Percentiles rank a stretch among this genome's conserved stretches.
Conservation (phyloP, 768 basidiomycete species). For the Pisolithus marmoratus region DNA sequence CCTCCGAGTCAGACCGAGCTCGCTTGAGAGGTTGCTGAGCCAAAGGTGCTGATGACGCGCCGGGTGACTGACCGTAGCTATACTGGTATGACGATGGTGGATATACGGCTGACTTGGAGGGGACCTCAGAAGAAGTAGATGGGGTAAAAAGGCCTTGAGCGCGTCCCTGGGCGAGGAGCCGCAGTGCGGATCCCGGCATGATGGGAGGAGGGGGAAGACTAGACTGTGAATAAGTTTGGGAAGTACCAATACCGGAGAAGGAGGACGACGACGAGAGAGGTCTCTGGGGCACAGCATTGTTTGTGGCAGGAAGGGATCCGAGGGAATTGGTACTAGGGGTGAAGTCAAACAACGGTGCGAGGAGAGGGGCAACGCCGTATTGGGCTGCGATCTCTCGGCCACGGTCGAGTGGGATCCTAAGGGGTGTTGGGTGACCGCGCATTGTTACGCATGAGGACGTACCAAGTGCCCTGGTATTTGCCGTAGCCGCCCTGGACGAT, state of each 20-base stretch:
- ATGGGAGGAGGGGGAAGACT: slow-evolving; percentile 75
- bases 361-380: slow-evolving; percentile 84
- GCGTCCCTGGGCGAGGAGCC: slow-evolving; percentile 78
- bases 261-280: slow-evolving; percentile 67
- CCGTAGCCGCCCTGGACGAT: slow-evolving; percentile 99
- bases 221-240: slow-evolving; percentile 46
- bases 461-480: slow-evolving; percentile 99
- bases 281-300: slow-evolving; percentile 47
- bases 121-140: slow-evolving; percentile 58
- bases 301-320: slow-evolving; percentile 54
- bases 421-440: background rate
- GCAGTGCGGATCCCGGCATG: slow-evolving; percentile 82
- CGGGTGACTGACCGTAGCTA: slow-evolving; percentile 45
- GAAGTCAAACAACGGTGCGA: slow-evolving; percentile 91
- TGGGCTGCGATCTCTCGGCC: slow-evolving; percentile 90
- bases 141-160: slow-evolving; percentile 85
- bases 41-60: slow-evolving; percentile 46
- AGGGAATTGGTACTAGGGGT: slow-evolving; percentile 71
- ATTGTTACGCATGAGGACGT: slow-evolving; percentile 22
- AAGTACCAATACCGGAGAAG: slow-evolving; percentile 43
- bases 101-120: slow-evolving; percentile 42
- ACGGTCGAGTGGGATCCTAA: slow-evolving; percentile 92
- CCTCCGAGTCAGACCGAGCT: slow-evolving; percentile 64
- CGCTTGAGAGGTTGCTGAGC: slow-evolving; percentile 47
- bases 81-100: slow-evolving; percentile 48